A percentile compares a stretch with the other conserved stretches of the same genome.
Conservation (phyloP, 306 rosid genomes). For the Quercus engelmannii region DNA sequence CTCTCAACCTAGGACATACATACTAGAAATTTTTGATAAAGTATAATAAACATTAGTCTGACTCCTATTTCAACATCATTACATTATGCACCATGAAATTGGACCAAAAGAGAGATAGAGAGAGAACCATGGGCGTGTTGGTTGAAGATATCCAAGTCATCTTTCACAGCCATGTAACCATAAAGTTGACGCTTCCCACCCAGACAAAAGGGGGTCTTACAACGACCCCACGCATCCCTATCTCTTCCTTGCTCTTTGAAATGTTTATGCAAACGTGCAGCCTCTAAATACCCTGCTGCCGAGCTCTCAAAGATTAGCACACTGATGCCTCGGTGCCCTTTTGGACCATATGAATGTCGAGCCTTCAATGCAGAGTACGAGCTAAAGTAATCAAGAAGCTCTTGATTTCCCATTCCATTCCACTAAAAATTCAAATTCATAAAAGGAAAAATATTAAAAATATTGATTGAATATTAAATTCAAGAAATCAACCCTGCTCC, state of each 20-base stretch:
- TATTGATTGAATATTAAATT: no score
- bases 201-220: slow-evolving; percentile 24
- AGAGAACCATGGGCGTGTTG: slow-evolving; percentile 24
- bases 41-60: no score
- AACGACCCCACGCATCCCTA: slow-evolving; percentile 38
- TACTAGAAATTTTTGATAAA: no score
- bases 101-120: background rate
- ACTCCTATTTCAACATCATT: no score
- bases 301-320: slow-evolving; percentile 37
- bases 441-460: background rate
- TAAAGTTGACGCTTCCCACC: slow-evolving; percentile 47
- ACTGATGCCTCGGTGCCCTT: slow-evolving; percentile 47
- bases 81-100: no score
- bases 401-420: slow-evolving; percentile 54
- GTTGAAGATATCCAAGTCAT: slow-evolving; percentile 42
- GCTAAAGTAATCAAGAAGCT: slow-evolving; percentile 42
- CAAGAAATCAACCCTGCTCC: no score
- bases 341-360: slow-evolving; percentile 47
- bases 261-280: slow-evolving; percentile 40
- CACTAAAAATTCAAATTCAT: slow-evolving; percentile 37
- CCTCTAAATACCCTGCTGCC: slow-evolving; percentile 39
- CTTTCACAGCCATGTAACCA: slow-evolving; percentile 41
- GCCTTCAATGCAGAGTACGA: slow-evolving; percentile 44
- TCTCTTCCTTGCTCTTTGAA: slow-evolving; percentile 44
- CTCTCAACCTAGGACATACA: no score